Percentiles rank a stretch among this genome's conserved stretches.
Conservation (phyloP, 768 basidiomycete genomes). For the Boletellus ananas region DNA sequence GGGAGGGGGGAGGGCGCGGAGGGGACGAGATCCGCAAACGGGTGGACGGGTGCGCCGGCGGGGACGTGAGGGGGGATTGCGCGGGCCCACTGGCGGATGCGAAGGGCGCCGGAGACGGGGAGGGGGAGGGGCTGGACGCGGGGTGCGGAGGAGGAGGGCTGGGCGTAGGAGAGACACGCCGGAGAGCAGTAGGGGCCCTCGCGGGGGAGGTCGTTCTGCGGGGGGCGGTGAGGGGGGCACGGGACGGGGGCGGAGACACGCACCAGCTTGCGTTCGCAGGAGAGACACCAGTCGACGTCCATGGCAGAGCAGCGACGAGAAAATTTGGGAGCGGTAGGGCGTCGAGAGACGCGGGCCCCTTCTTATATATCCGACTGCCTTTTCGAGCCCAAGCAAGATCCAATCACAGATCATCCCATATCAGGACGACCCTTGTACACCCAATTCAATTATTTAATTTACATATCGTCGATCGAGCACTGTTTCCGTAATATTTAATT, state of each 20-base stretch:
- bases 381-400: constrained; percentile 19
- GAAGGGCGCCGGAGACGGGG: constrained; percentile 2
- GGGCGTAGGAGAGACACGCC: constrained; percentile 35
- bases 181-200: constrained; percentile 54
- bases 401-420: constrained; percentile 22
- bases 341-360: constrained; percentile 13
- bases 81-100: constrained; percentile 30
- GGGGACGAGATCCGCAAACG: constrained; percentile 25
- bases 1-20: no score
- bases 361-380: constrained; percentile 30
- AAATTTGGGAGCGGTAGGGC: constrained; percentile 8
- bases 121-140: background rate
- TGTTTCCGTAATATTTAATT: constrained; percentile 20
- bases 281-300: constrained; percentile 72
- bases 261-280: constrained; percentile 58
- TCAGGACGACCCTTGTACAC: constrained; percentile 7
- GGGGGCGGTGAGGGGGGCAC: background rate
- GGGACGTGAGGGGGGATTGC: constrained; percentile 31
- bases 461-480: constrained; percentile 32
- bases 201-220: constrained; percentile 23
- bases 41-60: constrained; percentile 27
- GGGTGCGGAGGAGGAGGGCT: constrained; percentile 30
- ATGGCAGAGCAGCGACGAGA: constrained; percentile 27
- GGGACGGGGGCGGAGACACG: constrained; percentile 20
- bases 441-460: constrained; percentile 34